Percentiles rank a stretch among this genome's conserved stretches.
phyloP scores from a whole-genome alignment of 1,284 basidiomycete genomes.

The Ustilago nuda region DNA sequence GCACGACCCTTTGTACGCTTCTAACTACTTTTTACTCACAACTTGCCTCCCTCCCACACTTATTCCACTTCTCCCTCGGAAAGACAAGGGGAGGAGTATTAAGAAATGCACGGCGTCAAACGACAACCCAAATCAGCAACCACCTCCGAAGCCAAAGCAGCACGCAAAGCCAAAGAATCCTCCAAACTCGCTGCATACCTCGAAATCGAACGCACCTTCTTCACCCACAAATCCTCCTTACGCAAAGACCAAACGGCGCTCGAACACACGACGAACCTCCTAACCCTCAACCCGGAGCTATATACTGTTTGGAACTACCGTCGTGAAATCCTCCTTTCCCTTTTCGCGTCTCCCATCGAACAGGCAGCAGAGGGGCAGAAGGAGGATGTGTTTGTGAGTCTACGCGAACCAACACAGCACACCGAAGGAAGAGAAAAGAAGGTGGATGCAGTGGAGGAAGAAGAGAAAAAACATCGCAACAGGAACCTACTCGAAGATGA shows the following conservation, averaged over 20 bases:
- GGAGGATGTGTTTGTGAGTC: constrained; percentile 50
- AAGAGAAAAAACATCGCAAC: constrained; percentile 10
- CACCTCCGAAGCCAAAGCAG: constrained; percentile 40
- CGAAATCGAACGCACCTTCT: constrained; percentile 48
- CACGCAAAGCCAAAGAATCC: constrained; percentile 58
- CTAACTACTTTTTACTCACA: not conserved
- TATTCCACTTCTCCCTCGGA: not conserved
- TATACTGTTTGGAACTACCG: constrained; percentile 68
- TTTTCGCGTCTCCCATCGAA: constrained; percentile 28
- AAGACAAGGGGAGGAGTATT: not conserved
- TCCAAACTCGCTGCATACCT: constrained; percentile 54
- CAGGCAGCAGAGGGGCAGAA: not conserved
- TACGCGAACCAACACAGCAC: constrained; percentile 2
- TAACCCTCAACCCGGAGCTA: constrained; percentile 65
- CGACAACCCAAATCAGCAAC: constrained; percentile 28
- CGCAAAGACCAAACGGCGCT: constrained; percentile 42
- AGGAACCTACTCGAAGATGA: constrained; percentile 52
- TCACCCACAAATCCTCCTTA: constrained; percentile 25
- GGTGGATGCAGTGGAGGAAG: not conserved
- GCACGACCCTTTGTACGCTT: not conserved
- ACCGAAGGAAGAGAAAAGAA: not conserved
- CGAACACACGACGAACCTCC: constrained; percentile 55
- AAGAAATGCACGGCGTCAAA: constrained; percentile 52
- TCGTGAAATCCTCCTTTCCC: constrained; percentile 46
- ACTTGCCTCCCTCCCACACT: too few relatives aligned